These are phyloP conservation scores for Persicaria maculosa DNA, from an alignment of 148 eudicot genomes.

Conservation along the genomic window DNA sequence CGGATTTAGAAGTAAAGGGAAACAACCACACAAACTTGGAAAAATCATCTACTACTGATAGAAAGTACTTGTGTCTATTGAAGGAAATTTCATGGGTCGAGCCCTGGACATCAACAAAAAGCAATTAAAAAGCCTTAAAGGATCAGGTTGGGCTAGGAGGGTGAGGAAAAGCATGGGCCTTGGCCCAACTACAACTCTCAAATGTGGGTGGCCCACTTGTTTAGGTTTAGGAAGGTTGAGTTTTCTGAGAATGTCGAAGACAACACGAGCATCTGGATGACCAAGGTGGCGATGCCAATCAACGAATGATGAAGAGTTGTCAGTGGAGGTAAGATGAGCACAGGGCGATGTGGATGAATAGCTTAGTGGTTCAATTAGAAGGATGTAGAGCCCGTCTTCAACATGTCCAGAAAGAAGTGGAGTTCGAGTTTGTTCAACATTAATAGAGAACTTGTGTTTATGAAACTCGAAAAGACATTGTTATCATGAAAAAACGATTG, in stretches of 20 bases:
- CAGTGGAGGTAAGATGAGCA: too few relatives aligned
- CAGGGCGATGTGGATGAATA: not conserved
- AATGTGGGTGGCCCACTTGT: not conserved
- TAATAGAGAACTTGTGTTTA: not conserved
- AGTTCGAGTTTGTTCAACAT: not conserved
- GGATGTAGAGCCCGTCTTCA: not conserved
- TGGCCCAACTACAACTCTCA: not conserved
- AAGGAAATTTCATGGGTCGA: too few relatives aligned
- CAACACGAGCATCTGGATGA: not conserved
- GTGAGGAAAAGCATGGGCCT: not conserved
- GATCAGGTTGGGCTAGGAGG: too few relatives aligned
- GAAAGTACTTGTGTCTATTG: too few relatives aligned
- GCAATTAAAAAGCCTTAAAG: not conserved
- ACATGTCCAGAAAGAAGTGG: not conserved
- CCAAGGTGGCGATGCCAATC: not conserved
- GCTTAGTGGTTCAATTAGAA: not conserved
- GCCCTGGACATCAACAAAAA: not conserved
- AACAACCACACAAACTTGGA: too few relatives aligned
- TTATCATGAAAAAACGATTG: not conserved
- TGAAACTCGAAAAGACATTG: slow-evolving; percentile 1
- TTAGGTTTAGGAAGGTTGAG: not conserved
- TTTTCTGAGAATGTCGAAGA: too few relatives aligned
- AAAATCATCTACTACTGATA: too few relatives aligned
- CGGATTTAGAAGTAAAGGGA: too few relatives aligned
- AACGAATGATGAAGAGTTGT: not conserved